These are phyloP conservation scores for Aureobasidium sp. DNA, from an alignment of 2,329 filamentous ascomycete species.

Conservation along the genomic window DNA sequence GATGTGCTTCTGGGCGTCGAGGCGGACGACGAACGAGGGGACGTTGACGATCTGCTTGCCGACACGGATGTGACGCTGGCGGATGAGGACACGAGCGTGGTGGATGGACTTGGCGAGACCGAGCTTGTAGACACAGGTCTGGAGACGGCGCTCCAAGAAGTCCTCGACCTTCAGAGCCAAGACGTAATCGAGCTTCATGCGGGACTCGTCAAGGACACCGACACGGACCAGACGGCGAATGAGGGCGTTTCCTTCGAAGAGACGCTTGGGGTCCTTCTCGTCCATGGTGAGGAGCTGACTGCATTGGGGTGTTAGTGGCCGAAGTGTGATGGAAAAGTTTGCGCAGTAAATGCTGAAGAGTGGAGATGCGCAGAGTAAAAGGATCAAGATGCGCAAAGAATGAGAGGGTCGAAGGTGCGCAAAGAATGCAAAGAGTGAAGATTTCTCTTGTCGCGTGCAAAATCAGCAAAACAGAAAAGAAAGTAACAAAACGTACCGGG, in stretches of 20 bases:
- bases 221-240: conserved; percentile 99
- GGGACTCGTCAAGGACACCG: conserved; percentile 98
- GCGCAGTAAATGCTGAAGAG: background rate
- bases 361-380: background rate
- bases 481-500: conserved; percentile 60
- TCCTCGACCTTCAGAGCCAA: conserved; percentile 98
- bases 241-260: conserved; percentile 99
- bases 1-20: conserved; percentile 99
- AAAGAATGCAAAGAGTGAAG: background rate
- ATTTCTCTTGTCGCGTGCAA: conserved; percentile 1
- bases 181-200: conserved; percentile 99
- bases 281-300: conserved; percentile 99
- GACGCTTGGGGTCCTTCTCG: conserved; percentile 99
- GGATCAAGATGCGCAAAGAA: background rate
- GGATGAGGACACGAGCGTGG: conserved; percentile 99
- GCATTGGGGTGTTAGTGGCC: conserved; percentile 16
- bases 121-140: conserved; percentile 99
- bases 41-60: conserved; percentile 99
- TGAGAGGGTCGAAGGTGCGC: background rate
- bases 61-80: conserved; percentile 98
- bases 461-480: conserved; percentile 6
- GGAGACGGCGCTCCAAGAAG: conserved; percentile 99
- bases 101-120: conserved; percentile 99
- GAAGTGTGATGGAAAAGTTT: conserved; percentile 12
- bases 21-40: conserved; percentile 97